phyloP scores from a whole-genome alignment of 2,329 filamentous ascomycete species.

The Hypoxylon sp. region DNA sequence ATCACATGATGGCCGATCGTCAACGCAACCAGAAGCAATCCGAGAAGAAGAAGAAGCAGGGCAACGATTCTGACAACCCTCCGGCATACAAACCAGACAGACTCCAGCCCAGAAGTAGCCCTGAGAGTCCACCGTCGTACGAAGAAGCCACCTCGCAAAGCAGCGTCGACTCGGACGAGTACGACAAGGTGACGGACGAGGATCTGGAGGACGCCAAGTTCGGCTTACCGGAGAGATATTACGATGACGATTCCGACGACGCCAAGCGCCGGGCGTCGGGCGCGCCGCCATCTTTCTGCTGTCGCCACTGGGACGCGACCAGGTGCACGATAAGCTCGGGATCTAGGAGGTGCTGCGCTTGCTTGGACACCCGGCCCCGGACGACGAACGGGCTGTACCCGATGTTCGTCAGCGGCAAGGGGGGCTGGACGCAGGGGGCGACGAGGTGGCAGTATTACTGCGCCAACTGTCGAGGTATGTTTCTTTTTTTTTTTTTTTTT shows the following conservation, averaged over 20 bases:
- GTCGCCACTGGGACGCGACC: constrained; percentile 21
- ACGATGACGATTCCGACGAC: too few species aligned
- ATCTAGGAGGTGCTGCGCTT: constrained; percentile 27
- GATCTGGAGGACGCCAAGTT: too few species aligned
- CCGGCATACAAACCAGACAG: constrained; percentile 1
- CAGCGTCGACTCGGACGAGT: too few species aligned
- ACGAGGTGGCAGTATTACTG: constrained; percentile 34
- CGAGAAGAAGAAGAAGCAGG: background rate
- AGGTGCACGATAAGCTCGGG: constrained; percentile 8
- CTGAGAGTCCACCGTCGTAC: constrained; percentile 9
- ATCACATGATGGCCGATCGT: too few species aligned
- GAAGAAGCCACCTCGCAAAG: constrained; percentile 9
- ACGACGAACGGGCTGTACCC: constrained; percentile 25
- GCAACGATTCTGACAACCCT: background rate
- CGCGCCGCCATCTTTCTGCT: too few species aligned
- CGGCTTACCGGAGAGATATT: too few species aligned
- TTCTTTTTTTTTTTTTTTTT: too few species aligned
- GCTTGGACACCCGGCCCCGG: constrained; percentile 23
- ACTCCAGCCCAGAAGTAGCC: background rate
- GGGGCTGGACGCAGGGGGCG: constrained; percentile 28
- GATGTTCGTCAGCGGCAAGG: constrained; percentile 28
- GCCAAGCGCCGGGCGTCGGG: too few species aligned
- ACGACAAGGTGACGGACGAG: background rate
- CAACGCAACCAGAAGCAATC: too few species aligned
- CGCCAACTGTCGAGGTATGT: constrained; percentile 23